Evolutionary conservation across 768 basidiomycete genomes (phyloP), one percentile per base, ranked within the genome.

Genomic region (Tricholoma flavovirens): DNA sequence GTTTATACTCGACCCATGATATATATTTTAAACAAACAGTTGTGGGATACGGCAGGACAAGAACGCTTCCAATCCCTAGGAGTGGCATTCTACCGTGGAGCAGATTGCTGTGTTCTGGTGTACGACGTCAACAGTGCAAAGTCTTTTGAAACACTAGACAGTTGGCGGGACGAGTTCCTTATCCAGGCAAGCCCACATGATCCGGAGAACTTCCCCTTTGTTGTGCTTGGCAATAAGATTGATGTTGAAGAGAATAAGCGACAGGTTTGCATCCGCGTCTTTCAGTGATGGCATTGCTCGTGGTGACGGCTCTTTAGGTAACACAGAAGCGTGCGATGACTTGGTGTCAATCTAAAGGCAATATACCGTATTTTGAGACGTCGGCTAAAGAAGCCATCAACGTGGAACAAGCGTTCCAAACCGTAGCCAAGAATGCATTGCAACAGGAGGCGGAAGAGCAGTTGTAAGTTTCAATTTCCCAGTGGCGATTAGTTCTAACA

Each of bases 361-460:
- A 98, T 73, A 98, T 99, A 61, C 97, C 97, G 26, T 99, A 98
- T 75, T 99, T 98, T 70, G 97, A 99, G 77, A 98, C 97, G 5
- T 99, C 97, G 8, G 97, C 97, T 38, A 99, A 99, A 75, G 97
- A 99, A 73, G 96, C 97, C 10, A 98, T 98, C 80, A 99, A 99
- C 66, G 97, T 99, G 54, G 97, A 99, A 71, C 96, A 98, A 71
- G 97, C 96, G 3, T 99, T 99, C 86, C 95, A 97, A 73, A 97
- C 95, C 1, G 95, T 98, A 55, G 96, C 96, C n/a, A 96, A 96
- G 90, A 98, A 97, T 70, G 97, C 97, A 10, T 74, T 99, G 61
- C 92, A 93, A 69, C 96, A 98, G 75, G 97, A 98, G 70, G 87
- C 90, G 49, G 97, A 98, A 69, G 92, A 93, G 59, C 93, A 96